A percentile compares a stretch with the other conserved stretches of the same genome.
phyloP scores from a whole-genome alignment of 2,329 filamentous ascomycete species.

The Fusarium longipes region DNA sequence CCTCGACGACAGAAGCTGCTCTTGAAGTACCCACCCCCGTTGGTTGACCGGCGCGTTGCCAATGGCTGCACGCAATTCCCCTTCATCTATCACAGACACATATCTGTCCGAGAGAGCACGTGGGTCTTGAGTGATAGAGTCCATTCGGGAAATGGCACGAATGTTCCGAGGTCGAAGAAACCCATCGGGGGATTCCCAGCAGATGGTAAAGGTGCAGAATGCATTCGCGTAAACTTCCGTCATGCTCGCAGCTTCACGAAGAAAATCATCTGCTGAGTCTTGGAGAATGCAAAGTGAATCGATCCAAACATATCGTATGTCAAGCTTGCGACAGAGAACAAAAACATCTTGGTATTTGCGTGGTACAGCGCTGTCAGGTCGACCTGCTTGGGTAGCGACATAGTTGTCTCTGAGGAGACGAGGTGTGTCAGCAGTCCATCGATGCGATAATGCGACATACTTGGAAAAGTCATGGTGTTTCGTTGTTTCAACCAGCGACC shows the following conservation, averaged over 20 bases:
- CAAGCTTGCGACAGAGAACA: background rate
- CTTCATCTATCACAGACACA: background rate
- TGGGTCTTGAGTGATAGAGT: rapidly evolving
- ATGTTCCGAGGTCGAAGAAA: background rate
- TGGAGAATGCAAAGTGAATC: constrained; percentile 13
- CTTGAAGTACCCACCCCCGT: constrained; percentile 12
- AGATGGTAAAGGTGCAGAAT: background rate
- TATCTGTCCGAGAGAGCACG: background rate
- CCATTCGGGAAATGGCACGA: background rate
- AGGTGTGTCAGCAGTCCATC: background rate
- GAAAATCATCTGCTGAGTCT: background rate
- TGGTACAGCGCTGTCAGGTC: background rate
- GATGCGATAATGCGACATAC: background rate
- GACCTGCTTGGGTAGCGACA: background rate
- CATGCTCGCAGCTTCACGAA: background rate
- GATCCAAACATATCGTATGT: background rate
- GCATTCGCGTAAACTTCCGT: constrained; percentile 1
- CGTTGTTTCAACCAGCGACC: rapidly evolving
- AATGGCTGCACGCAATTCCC: background rate
- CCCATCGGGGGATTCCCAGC: background rate
- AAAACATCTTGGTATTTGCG: background rate
- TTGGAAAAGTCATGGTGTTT: rapidly evolving
- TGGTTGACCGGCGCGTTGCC: background rate
- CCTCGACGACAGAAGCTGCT: background rate
- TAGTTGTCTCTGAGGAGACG: rapidly evolving